Evolutionary conservation across 1,139 yeast genomes (phyloP).

Genomic region (Candida neerlandica): DNA sequence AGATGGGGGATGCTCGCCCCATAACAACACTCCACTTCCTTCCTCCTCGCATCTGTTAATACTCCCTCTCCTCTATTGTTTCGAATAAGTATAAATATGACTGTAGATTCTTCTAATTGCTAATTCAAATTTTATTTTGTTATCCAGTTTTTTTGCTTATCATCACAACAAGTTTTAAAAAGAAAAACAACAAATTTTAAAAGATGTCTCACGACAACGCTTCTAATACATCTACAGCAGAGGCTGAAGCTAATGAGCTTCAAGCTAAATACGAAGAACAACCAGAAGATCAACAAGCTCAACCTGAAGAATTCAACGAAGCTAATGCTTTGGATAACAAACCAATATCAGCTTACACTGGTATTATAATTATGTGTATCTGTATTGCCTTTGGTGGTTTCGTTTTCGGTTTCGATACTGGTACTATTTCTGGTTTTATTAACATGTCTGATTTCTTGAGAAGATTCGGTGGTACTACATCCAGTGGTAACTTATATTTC

Average conservation of each 20-base stretch:
- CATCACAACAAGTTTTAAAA: not conserved
- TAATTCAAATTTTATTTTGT: not conserved
- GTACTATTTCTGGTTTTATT: conserved; percentile 70
- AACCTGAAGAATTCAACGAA: conserved; percentile 4
- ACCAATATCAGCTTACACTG: conserved; percentile 11
- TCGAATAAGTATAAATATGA: conserved; percentile 4
- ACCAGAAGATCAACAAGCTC: conserved; percentile 17
- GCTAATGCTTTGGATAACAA: conserved; percentile 9
- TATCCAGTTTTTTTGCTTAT: not conserved
- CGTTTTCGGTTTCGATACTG: conserved; percentile 75
- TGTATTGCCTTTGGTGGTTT: conserved; percentile 65
- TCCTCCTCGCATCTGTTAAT: not conserved
- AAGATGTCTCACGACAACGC: conserved; percentile 13
- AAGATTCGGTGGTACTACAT: conserved; percentile 46
- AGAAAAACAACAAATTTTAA: not conserved
- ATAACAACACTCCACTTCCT: conserved; percentile 4
- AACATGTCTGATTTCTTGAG: conserved; percentile 55
- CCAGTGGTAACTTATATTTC: conserved; percentile 33
- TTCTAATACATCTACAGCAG: conserved; percentile 42
- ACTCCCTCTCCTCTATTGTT: not conserved
- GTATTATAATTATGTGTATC: conserved; percentile 27
- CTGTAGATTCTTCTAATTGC: not conserved
- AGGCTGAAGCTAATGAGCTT: conserved; percentile 71
- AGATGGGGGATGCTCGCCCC: conserved; percentile 2
- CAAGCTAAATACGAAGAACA: conserved; percentile 56